Evolutionary conservation across 805 yeast genomes (phyloP).

Genomic region (Wickerhamiella dianesei): DNA sequence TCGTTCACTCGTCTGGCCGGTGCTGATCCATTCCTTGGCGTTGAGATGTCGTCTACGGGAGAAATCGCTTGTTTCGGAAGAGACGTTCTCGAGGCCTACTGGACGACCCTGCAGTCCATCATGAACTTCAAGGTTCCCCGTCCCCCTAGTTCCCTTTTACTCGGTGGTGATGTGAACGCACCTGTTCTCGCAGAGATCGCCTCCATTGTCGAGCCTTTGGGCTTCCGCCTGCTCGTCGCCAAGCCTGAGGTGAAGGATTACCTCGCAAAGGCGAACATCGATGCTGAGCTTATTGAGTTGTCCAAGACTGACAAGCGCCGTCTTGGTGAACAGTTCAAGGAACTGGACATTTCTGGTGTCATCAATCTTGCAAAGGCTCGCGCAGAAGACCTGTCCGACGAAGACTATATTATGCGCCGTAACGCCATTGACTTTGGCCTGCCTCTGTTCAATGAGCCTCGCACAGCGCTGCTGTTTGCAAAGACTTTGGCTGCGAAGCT

Average conservation of each 20-base stretch:
- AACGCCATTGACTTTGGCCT: constrained; percentile 97
- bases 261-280: constrained; percentile 33
- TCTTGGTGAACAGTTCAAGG: constrained; percentile 84
- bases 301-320: constrained; percentile 89
- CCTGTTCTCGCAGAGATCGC: constrained; percentile 66
- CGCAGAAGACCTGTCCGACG: constrained; percentile 72
- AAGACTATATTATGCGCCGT: constrained; percentile 96
- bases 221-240: constrained; percentile 73
- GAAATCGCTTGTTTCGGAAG: constrained; percentile 95
- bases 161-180: constrained; percentile 83
- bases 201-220: constrained; percentile 49
- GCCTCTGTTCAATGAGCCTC: constrained; percentile 93
- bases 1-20: constrained; percentile 97
- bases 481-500: constrained; percentile 63
- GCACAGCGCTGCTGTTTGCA: constrained; percentile 79
- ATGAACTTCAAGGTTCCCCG: constrained; percentile 92
- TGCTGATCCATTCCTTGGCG: constrained; percentile 98
- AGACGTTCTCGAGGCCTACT: constrained; percentile 78
- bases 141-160: constrained; percentile 78
- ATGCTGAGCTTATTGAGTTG: constrained; percentile 63
- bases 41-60: constrained; percentile 98
- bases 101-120: constrained; percentile 93
- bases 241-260: constrained; percentile 58
- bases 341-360: constrained; percentile 71
- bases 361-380: constrained; percentile 84